A percentile compares a stretch with the other conserved stretches of the same genome.
phyloP scores from a whole-genome alignment of 78 protist species.

The Creolimax fragrantissima region DNA sequence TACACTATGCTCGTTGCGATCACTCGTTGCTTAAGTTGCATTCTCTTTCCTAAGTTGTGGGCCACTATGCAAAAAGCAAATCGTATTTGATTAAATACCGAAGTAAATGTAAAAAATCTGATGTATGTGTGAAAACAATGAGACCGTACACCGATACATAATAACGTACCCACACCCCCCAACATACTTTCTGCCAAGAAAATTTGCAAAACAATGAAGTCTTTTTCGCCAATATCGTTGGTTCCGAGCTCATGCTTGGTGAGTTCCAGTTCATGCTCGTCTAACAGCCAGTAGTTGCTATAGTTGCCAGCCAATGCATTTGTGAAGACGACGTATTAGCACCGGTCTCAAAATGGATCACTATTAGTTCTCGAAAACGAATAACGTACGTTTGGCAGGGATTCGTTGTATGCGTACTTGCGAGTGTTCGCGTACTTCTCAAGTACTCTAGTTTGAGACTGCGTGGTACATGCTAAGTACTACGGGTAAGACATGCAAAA shows the following conservation, averaged over 20 bases:
- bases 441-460: background rate
- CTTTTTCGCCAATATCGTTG: background rate
- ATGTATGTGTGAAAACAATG: no score
- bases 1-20: constrained; percentile 31
- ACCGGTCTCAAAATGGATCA: background rate
- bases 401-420: background rate
- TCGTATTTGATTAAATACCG: no score
- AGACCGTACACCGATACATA: no score
- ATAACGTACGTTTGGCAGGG: background rate
- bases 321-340: no score
- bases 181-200: background rate
- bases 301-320: no score
- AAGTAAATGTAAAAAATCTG: no score
- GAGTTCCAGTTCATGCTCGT: background rate
- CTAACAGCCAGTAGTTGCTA: background rate
- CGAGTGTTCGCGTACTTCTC: background rate
- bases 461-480: background rate
- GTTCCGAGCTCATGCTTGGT: background rate
- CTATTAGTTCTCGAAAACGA: background rate
- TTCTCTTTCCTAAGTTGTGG: background rate
- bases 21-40: constrained; percentile 4
- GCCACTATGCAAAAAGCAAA: background rate
- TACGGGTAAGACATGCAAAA: background rate
- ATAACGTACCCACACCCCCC: background rate
- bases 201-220: background rate